Base-by-base conservation (phyloP, 805 yeast genomes). In the Candida railenensis region DNA sequence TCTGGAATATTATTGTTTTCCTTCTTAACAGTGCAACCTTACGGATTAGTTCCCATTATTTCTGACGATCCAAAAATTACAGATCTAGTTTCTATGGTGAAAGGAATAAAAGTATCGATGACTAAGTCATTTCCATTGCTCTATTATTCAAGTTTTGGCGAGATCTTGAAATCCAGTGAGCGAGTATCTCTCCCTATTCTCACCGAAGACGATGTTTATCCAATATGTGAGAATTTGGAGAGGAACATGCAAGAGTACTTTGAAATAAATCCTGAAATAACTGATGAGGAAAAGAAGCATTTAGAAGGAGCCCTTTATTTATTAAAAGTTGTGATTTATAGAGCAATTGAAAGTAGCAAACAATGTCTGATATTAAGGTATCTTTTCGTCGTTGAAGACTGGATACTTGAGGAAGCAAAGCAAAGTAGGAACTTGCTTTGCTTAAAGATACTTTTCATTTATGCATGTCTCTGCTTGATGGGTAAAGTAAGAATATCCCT, bases 341-440 rank as follows among this genome's bases (percentile, higher is more conserved):
- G 46, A 19, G 46, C 59, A 15, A 49, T 56, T 2, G 37, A 39
- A 16, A 45, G 40, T n/a, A 55, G 60, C 42, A 58, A 56, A 42
- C 69, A 71, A 1, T 49, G 65, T 9, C 74, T 73, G 8, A 37
- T 67, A 4, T 66, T 56, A 48, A 52, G 60, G 45, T 65, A 67
- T 57, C 34, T 63, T 4, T 46, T 64, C 7, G 15, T 56, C 11
- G 8, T 62, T 12, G 45, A 48, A 2, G 48, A 47, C 4, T 50
- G 51, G 5, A 59, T 58, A 40, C 47, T 48, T 53, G 43, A 9
- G 45, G 65, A 48, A 48, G 62, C 8, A 52, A 62, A 36, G 19
- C 25, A 3, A 49, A 57, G 33, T 45, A 63, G 40, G 54, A 46
- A 37, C 32, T 9, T 21, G 11, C 55, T 57, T 34, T 69, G 69